A percentile compares a stretch with the other conserved stretches of the same genome.
Conservation (phyloP, 1,139 yeast genomes). For the Magnusiomyces suaveolens region DNA sequence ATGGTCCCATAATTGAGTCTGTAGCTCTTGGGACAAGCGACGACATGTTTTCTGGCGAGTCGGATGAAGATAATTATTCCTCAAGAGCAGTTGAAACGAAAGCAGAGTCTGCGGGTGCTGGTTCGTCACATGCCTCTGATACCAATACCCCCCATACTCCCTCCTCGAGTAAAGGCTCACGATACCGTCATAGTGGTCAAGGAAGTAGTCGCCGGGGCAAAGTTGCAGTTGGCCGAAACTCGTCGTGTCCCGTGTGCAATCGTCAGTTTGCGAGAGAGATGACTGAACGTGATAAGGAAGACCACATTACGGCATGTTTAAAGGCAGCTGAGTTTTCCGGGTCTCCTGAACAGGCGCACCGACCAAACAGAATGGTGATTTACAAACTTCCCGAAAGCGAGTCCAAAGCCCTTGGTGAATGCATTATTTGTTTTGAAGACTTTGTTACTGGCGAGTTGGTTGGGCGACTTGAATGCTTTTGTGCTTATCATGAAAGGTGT, state of each 20-base stretch:
- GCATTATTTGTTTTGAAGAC: slow-evolving; percentile 90
- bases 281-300: slow-evolving; percentile 39
- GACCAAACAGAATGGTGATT: slow-evolving; percentile 74
- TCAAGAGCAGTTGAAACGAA: too few relatives aligned
- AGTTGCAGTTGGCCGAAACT: too few relatives aligned
- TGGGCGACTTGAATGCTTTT: slow-evolving; percentile 85
- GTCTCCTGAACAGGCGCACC: slow-evolving; percentile 42
- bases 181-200: too few relatives aligned
- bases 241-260: slow-evolving; percentile 10
- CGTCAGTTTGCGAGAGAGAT: not conserved
- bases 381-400: slow-evolving; percentile 52
- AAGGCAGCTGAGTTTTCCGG: slow-evolving; percentile 56
- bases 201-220: too few relatives aligned
- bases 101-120: too few relatives aligned
- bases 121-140: too few relatives aligned
- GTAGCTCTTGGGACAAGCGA: slow-evolving; percentile 12
- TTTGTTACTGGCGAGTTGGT: slow-evolving; percentile 78
- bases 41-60: too few relatives aligned
- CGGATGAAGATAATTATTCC: too few relatives aligned
- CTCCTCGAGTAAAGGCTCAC: too few relatives aligned
- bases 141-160: too few relatives aligned
- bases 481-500: slow-evolving; percentile 86
- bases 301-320: slow-evolving; percentile 64
- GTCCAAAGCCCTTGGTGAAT: slow-evolving; percentile 40
- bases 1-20: slow-evolving; percentile 11